Base-by-base conservation (phyloP, 2,329 filamentous ascomycete species). In the Sarocladium brachiariae region DNA sequence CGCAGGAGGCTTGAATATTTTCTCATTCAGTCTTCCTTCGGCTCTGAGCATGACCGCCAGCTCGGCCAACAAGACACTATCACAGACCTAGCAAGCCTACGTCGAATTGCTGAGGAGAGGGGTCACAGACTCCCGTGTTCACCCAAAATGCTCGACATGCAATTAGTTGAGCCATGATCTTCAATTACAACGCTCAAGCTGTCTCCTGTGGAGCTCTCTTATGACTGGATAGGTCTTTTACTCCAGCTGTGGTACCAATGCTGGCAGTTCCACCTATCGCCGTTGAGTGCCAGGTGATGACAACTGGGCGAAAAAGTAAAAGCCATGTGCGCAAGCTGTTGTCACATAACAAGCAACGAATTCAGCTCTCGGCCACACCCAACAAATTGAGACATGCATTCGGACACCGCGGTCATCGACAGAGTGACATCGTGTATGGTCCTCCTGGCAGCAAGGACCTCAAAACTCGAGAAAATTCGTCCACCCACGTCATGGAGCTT, bases 301-400 rank as follows among this genome's bases (percentile, higher is more conserved):
- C 21, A 43, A 43, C 39, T 43, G 39, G n/a, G 7, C 39, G 23
- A 25, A 43, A 43, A 43, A 43, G 23, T 7, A 24, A 43, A 35
- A 13, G 11, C n/a, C 39, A 43, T 43, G 39, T 19, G 27, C 39
- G 39, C 39, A 23, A 43, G 39, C 39, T 43, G 21, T 27, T 23
- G 21, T 27, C 35, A 21, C 35, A 39, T 37, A 37, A 8, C 39
- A 43, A 43, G 39, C 39, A 43, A 43, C 8, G 27, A 16, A 4
- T 23, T 43, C 39, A 43, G 39, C 39, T 43, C 21, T 25, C 23
- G 39, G 39, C 23, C 35, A 39, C 35, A 39, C 39, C 27, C 39
- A 19, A 14, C 39, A 43, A 4, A 18, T n/a, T 27, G 16, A 43
- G 39, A 43, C 39, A 43, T 16, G 39, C 39, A 43, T 14, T 23